Evolutionary conservation across 83 land plant species (phyloP).

Genomic region (Picea engelmannii): DNA sequence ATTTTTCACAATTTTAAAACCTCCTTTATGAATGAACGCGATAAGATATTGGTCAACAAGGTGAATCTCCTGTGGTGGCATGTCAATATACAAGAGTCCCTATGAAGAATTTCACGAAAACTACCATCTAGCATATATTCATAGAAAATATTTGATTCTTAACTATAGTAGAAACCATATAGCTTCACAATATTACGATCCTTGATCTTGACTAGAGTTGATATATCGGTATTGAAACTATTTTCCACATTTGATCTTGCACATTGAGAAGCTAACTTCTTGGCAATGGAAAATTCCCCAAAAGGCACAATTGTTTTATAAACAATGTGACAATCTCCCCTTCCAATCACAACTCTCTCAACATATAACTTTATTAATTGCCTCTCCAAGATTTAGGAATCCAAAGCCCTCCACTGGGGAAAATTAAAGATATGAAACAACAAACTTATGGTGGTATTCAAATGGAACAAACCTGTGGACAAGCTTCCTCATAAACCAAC

Average conservation of each 20-base stretch:
- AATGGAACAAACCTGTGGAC: conserved; percentile 20
- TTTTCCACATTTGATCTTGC: conserved; percentile 14
- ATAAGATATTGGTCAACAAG: too few species aligned
- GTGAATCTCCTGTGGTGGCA: too few species aligned
- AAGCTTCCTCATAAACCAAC: conserved; percentile 26
- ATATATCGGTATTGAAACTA: conserved; percentile 63
- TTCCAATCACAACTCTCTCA: conserved; percentile 49
- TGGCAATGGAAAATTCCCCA: too few species aligned
- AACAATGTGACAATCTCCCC: conserved; percentile 67
- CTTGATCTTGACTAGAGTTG: conserved; percentile 62
- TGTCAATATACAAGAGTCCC: too few species aligned
- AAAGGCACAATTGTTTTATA: conserved; percentile 52
- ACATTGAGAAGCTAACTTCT: too few species aligned
- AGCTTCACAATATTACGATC: conserved; percentile 69
- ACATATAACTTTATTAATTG: conserved; percentile 40
- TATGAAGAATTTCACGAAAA: too few species aligned
- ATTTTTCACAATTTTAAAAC: too few species aligned
- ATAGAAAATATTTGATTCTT: too few species aligned
- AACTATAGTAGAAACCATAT: conserved; percentile 32
- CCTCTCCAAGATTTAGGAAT: conserved; percentile 50
- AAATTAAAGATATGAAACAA: conserved; percentile 20
- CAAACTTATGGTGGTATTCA: conserved; percentile 23
- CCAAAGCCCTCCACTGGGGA: conserved; percentile 41
- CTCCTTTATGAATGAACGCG: too few species aligned
- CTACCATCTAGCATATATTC: too few species aligned